Evolutionary conservation across 805 yeast species (phyloP), one percentile per base, ranked within the genome.

Genomic region (Ogataea angusta): DNA sequence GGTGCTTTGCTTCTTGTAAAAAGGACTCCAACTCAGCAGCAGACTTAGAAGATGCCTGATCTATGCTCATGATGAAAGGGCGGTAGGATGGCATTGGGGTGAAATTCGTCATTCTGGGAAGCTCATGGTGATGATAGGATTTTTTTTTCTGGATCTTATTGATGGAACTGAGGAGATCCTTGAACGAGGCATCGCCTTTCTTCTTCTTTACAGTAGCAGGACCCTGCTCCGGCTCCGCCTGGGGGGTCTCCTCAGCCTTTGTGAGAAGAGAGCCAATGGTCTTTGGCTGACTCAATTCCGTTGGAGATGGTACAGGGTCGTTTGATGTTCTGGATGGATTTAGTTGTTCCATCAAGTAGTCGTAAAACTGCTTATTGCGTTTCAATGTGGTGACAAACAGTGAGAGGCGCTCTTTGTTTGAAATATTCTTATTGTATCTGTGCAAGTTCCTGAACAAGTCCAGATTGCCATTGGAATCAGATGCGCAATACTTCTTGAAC

Each of bases 1-100:
- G 60, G 13, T 55, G 54, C 43, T 74, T 73, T 4, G 79, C 73
- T 6, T 63, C 57, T 31, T 63, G 56, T 26, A 80, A 60, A 37
- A 69, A 75, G 0, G 45, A 47, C 48, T 76, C 75, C 16, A 78
- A 46, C 4, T 49, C 48, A 7, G 45, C 33, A 10, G 45, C 40
- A 9, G 24, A 22, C 18, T 38, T 23, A 10, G 32, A 8, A 10
- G 32, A 14, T 6, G 24, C 18, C 9, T 28, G 34, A 10, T 32
- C 42, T 6, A 21, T 3, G 18, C 24, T 33, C 12, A 30, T n/a
- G 15, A 18, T 16, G 6, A 28, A 25, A 16, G 36, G 42, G 7
- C 18, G 30, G 13, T 25, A 16, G 1, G 50, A 42, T 12, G 60
- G 59, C 36, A 43, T 43, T 3, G 60, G 52, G 3, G 50, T 46